Percentiles rank a stretch among this genome's conserved stretches.
These are phyloP conservation scores for Oehlia diaphana DNA, from an alignment of 192 early-diverging fungal genomes.

Conservation along the genomic window DNA sequence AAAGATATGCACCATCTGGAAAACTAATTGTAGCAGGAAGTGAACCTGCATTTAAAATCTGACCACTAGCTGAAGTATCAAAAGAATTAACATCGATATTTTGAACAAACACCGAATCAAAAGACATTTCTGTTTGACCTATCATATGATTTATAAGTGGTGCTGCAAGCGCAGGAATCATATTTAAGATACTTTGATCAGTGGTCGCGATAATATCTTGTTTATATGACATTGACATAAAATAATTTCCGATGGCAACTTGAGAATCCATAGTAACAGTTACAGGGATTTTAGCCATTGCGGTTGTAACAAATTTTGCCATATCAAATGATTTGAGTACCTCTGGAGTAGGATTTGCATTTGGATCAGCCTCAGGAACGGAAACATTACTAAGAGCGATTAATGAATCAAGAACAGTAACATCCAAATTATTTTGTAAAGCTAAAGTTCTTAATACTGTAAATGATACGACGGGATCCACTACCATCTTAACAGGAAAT, in stretches of 20 bases:
- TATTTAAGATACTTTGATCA: neutral
- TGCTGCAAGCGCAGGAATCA: neutral
- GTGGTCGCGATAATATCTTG: neutral
- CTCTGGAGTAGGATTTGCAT: neutral
- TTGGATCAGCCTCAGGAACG: neutral
- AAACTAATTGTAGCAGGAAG: too few relatives aligned
- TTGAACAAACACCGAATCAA: too few relatives aligned
- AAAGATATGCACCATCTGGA: too few relatives aligned
- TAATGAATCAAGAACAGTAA: neutral
- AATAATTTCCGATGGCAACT: neutral
- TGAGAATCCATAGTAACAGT: neutral
- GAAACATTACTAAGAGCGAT: neutral
- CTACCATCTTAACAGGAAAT: neutral
- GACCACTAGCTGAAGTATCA: too few relatives aligned
- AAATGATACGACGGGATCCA: neutral
- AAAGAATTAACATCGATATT: too few relatives aligned
- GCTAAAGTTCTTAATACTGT: neutral
- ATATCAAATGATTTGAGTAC: neutral
- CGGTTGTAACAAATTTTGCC: neutral
- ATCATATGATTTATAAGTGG: too few relatives aligned
- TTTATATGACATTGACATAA: neutral
- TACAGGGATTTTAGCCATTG: neutral
- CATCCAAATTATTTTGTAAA: neutral
- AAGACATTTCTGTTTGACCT: too few relatives aligned
- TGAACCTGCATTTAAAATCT: too few relatives aligned